Evolutionary conservation across 805 yeast species (phyloP).

Genomic region (Kodamaea kaohsiungensis): DNA sequence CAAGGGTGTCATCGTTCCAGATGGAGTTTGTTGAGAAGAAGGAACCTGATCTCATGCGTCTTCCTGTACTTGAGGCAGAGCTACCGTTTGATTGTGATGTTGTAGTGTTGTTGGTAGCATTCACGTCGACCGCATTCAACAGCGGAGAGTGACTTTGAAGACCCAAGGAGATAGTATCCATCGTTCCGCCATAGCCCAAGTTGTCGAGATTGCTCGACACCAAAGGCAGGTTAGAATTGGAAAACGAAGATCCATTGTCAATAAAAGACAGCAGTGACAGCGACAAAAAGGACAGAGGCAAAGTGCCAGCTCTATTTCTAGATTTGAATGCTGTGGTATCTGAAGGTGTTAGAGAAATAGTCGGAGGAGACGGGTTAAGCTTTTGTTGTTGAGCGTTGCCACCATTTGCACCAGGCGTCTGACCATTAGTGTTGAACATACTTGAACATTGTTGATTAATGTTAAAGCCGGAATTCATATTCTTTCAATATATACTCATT

Average conservation of each 20-base stretch:
- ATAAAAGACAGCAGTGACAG: conserved; percentile 8
- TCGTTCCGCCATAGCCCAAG: not conserved
- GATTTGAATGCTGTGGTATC: conserved; percentile 23
- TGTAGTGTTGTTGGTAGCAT: conserved; percentile 13
- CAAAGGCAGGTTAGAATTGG: conserved; percentile 13
- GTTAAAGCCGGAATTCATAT: conserved; percentile 6
- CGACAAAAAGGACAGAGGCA: conserved; percentile 59
- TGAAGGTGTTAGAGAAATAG: conserved; percentile 31
- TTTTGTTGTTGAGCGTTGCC: not conserved
- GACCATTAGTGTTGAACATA: not conserved
- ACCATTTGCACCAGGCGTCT: not conserved
- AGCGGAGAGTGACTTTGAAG: conserved; percentile 14
- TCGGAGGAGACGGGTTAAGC: conserved; percentile 30
- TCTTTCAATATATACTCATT: not conserved
- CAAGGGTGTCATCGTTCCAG: conserved; percentile 52
- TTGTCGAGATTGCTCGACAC: conserved; percentile 7
- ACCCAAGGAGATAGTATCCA: conserved; percentile 23
- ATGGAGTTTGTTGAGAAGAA: conserved; percentile 52
- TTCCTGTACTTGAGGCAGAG: conserved; percentile 20
- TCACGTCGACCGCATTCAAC: conserved; percentile 21
- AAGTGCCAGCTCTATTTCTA: conserved; percentile 78
- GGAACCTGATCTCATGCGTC: conserved; percentile 57
- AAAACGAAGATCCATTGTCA: conserved; percentile 2
- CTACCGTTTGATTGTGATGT: not conserved
- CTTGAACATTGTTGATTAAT: conserved; percentile 1